A percentile compares a stretch with the other conserved stretches of the same genome.
phyloP scores from a whole-genome alignment of 2,329 filamentous ascomycete genomes.

The Alternaria gaisen region DNA sequence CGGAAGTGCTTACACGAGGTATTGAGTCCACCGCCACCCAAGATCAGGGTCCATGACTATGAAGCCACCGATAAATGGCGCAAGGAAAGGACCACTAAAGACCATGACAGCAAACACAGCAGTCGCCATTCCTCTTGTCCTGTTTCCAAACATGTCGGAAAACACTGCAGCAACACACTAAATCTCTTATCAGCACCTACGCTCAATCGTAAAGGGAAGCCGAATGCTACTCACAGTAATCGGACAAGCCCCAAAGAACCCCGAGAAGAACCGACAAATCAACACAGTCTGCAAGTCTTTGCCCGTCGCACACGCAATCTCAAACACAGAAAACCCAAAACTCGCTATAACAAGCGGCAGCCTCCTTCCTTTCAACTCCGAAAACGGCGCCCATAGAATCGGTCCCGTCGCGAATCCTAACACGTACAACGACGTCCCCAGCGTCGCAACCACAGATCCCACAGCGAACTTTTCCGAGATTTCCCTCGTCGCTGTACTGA shows the following conservation, averaged over 20 bases:
- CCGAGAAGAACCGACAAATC: constrained; percentile 62
- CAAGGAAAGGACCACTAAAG: constrained; percentile 62
- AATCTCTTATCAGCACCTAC: constrained; percentile 4
- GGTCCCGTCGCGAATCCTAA: constrained; percentile 60
- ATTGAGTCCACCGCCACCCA: constrained; percentile 66
- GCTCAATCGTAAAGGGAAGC: neutral
- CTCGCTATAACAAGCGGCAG: constrained; percentile 59
- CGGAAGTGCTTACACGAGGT: constrained; percentile 53
- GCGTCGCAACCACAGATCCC: constrained; percentile 57
- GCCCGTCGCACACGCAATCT: constrained; percentile 58
- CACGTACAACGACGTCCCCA: constrained; percentile 62
- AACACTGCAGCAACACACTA: constrained; percentile 63
- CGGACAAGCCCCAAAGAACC: constrained; percentile 64
- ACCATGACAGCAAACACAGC: constrained; percentile 62
- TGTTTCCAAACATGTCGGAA: constrained; percentile 63
- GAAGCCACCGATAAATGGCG: constrained; percentile 65
- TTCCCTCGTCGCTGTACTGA: constrained; percentile 49
- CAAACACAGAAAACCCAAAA: constrained; percentile 62
- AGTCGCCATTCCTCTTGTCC: constrained; percentile 53
- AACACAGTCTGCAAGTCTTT: constrained; percentile 64
- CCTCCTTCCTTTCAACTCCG: constrained; percentile 60
- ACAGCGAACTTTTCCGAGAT: constrained; percentile 55
- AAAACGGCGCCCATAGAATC: constrained; percentile 59
- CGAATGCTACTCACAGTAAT: constrained; percentile 55
- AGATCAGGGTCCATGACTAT: constrained; percentile 59